These are phyloP conservation scores for Circinella umbellata DNA, from an alignment of 371 early-diverging fungal genomes.

Conservation along the genomic window DNA sequence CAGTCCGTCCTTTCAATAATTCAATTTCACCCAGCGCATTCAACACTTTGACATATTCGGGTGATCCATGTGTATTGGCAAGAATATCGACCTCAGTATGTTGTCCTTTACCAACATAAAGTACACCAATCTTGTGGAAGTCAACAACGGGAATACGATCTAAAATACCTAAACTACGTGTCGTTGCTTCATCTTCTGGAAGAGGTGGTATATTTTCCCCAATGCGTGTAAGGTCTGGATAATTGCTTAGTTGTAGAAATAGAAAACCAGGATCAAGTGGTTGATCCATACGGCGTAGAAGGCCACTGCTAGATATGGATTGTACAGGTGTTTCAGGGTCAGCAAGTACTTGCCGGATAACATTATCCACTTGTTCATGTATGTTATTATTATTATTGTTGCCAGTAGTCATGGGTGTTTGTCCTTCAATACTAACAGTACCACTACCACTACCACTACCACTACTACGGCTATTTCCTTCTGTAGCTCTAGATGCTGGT, in stretches of 20 bases:
- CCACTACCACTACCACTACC: not conserved
- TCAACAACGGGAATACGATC: conserved; percentile 92
- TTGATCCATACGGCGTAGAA: conserved; percentile 50
- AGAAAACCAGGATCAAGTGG: conserved; percentile 68
- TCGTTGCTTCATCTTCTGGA: conserved; percentile 78
- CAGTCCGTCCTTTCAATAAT: conserved; percentile 59
- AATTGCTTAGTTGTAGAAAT: conserved; percentile 69
- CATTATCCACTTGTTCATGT: not conserved
- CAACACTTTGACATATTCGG: conserved; percentile 82
- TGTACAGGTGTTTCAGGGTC: conserved; percentile 23
- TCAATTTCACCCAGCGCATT: conserved; percentile 78
- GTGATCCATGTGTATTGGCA: conserved; percentile 84
- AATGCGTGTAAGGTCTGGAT: conserved; percentile 67
- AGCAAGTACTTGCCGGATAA: conserved; percentile 32
- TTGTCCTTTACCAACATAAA: conserved; percentile 90
- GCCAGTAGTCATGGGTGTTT: not conserved
- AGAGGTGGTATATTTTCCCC: conserved; percentile 69
- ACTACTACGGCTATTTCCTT: conserved; percentile 10
- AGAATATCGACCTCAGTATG: conserved; percentile 84
- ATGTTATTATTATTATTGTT: not conserved
- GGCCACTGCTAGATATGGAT: conserved; percentile 2
- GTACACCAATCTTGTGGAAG: conserved; percentile 93
- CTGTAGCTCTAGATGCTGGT: not conserved
- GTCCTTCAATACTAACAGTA: not conserved
- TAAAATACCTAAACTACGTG: conserved; percentile 78